These are phyloP conservation scores for Microbotryum saponariae DNA, from an alignment of 1,284 basidiomycete species.

Conservation along the genomic window DNA sequence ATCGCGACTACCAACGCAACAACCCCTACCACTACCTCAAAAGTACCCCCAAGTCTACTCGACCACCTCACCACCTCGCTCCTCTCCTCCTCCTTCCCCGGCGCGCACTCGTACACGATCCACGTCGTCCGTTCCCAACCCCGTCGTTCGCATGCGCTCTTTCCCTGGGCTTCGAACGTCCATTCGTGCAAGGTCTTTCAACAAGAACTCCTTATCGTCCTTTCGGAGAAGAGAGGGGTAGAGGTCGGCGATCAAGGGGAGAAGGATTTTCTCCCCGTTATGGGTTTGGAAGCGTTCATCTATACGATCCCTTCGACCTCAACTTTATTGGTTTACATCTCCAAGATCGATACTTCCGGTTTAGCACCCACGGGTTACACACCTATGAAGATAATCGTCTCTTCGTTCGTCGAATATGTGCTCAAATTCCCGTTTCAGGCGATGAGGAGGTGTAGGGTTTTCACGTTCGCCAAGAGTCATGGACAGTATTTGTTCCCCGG, in stretches of 20 bases:
- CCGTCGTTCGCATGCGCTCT: constrained; percentile 57
- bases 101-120: constrained; percentile 57
- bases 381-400: constrained; percentile 61
- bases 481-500: constrained; percentile 90
- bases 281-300: constrained; percentile 72
- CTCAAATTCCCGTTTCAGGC: constrained; percentile 55
- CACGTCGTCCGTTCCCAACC: constrained; percentile 66
- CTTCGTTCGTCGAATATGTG: constrained; percentile 61
- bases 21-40: too few relatives aligned
- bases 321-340: constrained; percentile 74
- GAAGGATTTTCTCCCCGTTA: constrained; percentile 50
- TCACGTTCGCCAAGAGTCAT: constrained; percentile 86
- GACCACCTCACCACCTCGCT: constrained; percentile 59
- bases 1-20: too few relatives aligned
- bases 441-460: constrained; percentile 64
- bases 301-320: constrained; percentile 65
- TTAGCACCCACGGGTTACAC: constrained; percentile 43
- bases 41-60: constrained; percentile 47
- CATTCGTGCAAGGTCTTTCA: constrained; percentile 52
- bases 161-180: constrained; percentile 57
- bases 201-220: constrained; percentile 61
- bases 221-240: constrained; percentile 28
- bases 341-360: constrained; percentile 90
- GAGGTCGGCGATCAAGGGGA: constrained; percentile 44
- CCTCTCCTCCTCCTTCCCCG: constrained; percentile 39